A percentile compares a stretch with the other conserved stretches of the same genome.
Evolutionary conservation across 768 basidiomycete species (phyloP).

Genomic region (Candolleomyces efflorescens): DNA sequence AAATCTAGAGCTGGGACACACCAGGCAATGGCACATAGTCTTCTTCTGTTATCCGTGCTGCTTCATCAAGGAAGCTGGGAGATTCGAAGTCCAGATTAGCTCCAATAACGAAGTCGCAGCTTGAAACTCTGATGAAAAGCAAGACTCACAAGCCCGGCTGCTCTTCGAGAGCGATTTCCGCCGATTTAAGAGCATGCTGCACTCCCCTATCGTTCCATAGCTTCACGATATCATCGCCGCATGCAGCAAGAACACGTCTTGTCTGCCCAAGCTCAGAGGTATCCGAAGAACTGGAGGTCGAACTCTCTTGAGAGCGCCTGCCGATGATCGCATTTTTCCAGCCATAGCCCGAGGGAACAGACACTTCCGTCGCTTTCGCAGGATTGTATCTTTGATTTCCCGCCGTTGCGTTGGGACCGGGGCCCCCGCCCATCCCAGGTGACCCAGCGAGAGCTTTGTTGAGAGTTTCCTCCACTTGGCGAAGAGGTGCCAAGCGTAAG

Average conservation of each 20-base stretch:
- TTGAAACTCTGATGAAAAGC: background rate
- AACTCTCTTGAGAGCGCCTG: slow-evolving; percentile 20
- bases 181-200: slow-evolving; percentile 35
- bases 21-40: slow-evolving; percentile 52
- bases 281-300: slow-evolving; percentile 11
- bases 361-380: slow-evolving; percentile 40
- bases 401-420: slow-evolving; percentile 8
- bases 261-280: slow-evolving; percentile 35
- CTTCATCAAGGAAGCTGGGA: slow-evolving; percentile 55
- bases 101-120: background rate
- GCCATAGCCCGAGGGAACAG: slow-evolving; percentile 41
- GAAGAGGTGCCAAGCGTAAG: slow-evolving; percentile 49
- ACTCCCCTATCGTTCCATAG: slow-evolving; percentile 50
- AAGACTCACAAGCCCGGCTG: slow-evolving; percentile 58
- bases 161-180: slow-evolving; percentile 47
- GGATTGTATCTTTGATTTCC: slow-evolving; percentile 25
- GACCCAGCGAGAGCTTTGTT: slow-evolving; percentile 36
- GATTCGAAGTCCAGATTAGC: background rate
- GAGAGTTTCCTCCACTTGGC: slow-evolving; percentile 50
- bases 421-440: slow-evolving; percentile 3
- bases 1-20: slow-evolving; percentile 18
- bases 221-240: slow-evolving; percentile 46
- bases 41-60: slow-evolving; percentile 43
- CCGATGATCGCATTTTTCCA: slow-evolving; percentile 47
- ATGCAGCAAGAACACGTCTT: slow-evolving; percentile 47